Base-by-base conservation (phyloP, 139 green algal species). In the Eudorina sp. region DNA sequence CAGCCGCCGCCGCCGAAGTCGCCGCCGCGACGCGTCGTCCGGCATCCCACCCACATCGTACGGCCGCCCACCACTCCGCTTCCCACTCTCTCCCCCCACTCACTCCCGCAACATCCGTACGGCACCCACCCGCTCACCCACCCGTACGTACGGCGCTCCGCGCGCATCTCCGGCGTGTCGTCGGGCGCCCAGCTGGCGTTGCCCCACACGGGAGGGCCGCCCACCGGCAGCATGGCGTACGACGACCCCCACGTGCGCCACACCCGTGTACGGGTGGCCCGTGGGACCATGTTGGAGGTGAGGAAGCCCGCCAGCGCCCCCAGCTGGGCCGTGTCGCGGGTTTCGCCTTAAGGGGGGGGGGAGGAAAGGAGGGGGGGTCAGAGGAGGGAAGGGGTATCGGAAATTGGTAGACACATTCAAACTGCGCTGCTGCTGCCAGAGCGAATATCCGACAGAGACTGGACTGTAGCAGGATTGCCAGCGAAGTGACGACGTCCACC, bases 161-260 rank as follows among this genome's bases (percentile, higher is more conserved):
- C 84, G 8, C 46, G 64, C 64, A 94, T 75, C 23, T 83, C 53
- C 14, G 74, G 38, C 21, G 69, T 91, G 84, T 97, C 95, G 79
- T 97, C 95, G 4, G 95, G 94, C 16, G 95, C 94, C 86, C 92
- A 94, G 27, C 86, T 95, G 40, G 53, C 38, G 85, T 95, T 95
- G 85, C 96, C 96, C 96, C 96, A 98, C 60, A 98, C 93, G 41
- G 69, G 83, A 5, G 92, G 41, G 43, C 96, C 96, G 0, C 95
- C 95, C 34, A 94, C 92, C 53, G 96, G 96, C 85, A 97, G 89
- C 96, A 98, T 98, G 60, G 91, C 93, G 36, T 95, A 84, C 34
- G 92, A 46, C 0, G 90, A 91, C 48, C 93, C 95, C 96, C 96
- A 98, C 5, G 92, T 95, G 46, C 96, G 88, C 80, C 95, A 97